A percentile compares a stretch with the other conserved stretches of the same genome.
phyloP scores from a whole-genome alignment of 148 eudicot species.

The Beta vulgaris region DNA sequence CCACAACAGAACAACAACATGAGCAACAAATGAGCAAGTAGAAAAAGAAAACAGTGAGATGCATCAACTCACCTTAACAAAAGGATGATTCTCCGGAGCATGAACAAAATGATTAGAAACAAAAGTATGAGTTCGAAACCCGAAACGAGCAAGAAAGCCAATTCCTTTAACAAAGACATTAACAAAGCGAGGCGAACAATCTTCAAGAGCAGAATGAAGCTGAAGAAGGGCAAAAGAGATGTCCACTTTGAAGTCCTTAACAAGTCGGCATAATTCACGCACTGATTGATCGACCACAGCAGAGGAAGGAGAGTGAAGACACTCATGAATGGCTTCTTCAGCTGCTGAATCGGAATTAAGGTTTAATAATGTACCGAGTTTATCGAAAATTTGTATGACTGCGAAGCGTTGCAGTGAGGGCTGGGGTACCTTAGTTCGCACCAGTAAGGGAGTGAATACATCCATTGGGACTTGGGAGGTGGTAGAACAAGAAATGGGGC shows the following conservation, averaged over 20 bases:
- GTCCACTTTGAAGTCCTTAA: constrained; percentile 45
- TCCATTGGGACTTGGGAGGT: constrained; percentile 41
- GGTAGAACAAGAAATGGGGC: not conserved
- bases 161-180: constrained; percentile 59
- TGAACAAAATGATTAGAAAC: not conserved
- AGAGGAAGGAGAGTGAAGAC: constrained; percentile 61
- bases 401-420: constrained; percentile 77
- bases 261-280: constrained; percentile 75
- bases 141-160: constrained; percentile 69
- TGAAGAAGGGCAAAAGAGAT: constrained; percentile 48
- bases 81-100: constrained; percentile 59
- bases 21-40: not conserved
- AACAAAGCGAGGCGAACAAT: constrained; percentile 46
- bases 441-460: constrained; percentile 52
- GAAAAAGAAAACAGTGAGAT: not conserved
- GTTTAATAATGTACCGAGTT: constrained; percentile 45
- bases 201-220: constrained; percentile 75
- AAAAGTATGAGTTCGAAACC: constrained; percentile 33
- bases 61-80: constrained; percentile 39
- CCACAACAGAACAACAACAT: not conserved
- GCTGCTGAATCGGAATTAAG: constrained; percentile 49
- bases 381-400: constrained; percentile 73
- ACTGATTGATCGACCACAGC: constrained; percentile 85
- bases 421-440: constrained; percentile 65
- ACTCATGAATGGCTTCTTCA: constrained; percentile 50